Conservation (phyloP, 2,329 filamentous ascomycete species). For the Ophiostoma pallidulum region DNA sequence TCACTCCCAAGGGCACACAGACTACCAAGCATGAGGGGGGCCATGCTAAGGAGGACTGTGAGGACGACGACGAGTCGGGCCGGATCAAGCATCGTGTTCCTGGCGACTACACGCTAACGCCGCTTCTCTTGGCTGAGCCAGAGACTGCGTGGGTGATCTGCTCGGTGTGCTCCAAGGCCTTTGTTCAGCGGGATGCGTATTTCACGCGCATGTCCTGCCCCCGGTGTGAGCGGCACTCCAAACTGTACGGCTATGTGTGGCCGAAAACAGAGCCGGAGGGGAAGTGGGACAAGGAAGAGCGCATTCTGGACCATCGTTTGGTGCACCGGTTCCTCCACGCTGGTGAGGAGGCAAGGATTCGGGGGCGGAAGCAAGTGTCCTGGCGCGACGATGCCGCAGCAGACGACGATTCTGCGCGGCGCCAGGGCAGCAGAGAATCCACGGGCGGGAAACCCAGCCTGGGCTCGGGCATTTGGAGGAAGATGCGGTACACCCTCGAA, state of each 20-base stretch:
- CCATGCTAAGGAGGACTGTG: not conserved
- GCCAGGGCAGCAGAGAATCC: not conserved
- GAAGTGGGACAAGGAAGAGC: conserved; percentile 59
- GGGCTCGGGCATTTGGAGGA: conserved; percentile 18
- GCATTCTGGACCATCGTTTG: conserved; percentile 73
- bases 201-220: conserved; percentile 78
- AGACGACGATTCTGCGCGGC: not conserved
- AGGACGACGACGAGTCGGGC: not conserved
- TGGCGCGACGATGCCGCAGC: not conserved
- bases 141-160: conserved; percentile 81
- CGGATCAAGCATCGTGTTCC: conserved; percentile 38
- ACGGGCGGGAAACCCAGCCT: not conserved
- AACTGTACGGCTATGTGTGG: conserved; percentile 91
- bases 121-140: conserved; percentile 63
- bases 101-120: conserved; percentile 76
- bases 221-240: conserved; percentile 88
- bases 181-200: conserved; percentile 84
- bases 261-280: conserved; percentile 85
- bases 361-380: conserved; percentile 28
- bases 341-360: conserved; percentile 52
- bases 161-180: conserved; percentile 69
- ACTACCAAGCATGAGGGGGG: not conserved
- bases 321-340: conserved; percentile 75
- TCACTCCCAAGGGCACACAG: no score
- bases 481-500: conserved; percentile 13